Conservation (phyloP, 2,329 filamentous ascomycete species). For the Aspergillus sclerotialis region DNA sequence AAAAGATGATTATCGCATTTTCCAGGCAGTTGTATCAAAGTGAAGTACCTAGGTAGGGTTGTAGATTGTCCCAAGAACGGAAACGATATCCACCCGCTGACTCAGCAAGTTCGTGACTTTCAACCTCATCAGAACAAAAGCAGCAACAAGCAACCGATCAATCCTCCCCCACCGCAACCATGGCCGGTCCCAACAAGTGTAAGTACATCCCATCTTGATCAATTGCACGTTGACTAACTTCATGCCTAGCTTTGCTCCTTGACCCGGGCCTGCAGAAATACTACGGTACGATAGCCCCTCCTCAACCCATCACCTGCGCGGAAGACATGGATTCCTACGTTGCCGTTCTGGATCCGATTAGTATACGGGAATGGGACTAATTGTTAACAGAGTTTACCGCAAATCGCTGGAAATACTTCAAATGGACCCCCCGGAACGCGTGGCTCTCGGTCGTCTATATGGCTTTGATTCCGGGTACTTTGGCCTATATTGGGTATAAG, state of each 20-base stretch:
- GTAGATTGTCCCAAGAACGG: no score
- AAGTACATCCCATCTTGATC: conserved; percentile 11
- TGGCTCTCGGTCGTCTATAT: conserved; percentile 73
- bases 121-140: no score
- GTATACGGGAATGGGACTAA: conserved; percentile 1
- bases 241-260: conserved; percentile 36
- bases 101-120: no score
- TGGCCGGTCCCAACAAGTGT: conserved; percentile 48
- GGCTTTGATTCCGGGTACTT: conserved; percentile 60
- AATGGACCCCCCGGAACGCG: conserved; percentile 81
- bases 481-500: conserved; percentile 67
- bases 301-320: conserved; percentile 7
- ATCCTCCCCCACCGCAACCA: conserved; percentile 22
- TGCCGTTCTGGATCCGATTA: background rate
- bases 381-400: conserved; percentile 62
- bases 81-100: no score
- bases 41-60: no score
- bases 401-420: conserved; percentile 90
- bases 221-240: no score
- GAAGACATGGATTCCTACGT: background rate
- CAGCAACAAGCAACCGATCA: no score
- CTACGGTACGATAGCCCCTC: conserved; percentile 39
- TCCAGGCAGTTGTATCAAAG: no score
- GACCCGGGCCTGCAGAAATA: conserved; percentile 44
- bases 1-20: no score